These are phyloP conservation scores for Coemansia brasiliensis DNA, from an alignment of 192 early-diverging fungal species.

Conservation along the genomic window DNA sequence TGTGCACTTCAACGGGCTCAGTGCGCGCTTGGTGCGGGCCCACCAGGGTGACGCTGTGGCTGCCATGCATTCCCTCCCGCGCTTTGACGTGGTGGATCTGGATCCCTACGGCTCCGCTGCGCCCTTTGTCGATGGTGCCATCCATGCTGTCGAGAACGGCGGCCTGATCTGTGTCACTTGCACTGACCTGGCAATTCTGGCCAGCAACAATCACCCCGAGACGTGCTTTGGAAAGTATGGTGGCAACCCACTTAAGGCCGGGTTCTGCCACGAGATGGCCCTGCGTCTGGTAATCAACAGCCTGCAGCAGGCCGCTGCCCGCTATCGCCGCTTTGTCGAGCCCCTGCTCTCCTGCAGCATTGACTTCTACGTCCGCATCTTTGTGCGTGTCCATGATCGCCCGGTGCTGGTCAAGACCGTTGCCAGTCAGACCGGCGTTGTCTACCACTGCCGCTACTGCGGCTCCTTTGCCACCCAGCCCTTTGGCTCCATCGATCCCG, in stretches of 20 bases:
- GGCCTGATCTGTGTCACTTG: constrained; percentile 95
- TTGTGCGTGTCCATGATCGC: constrained; percentile 84
- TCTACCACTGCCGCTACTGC: constrained; percentile 88
- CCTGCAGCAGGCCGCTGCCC: constrained; percentile 78
- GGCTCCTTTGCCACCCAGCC: constrained; percentile 69
- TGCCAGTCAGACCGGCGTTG: constrained; percentile 76
- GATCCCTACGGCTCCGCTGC: constrained; percentile 97
- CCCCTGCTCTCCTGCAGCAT: constrained; percentile 93
- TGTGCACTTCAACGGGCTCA: constrained; percentile 77
- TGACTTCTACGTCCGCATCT: constrained; percentile 96
- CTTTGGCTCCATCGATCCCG: constrained; percentile 63
- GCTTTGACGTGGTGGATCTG: constrained; percentile 87
- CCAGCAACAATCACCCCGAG: constrained; percentile 85
- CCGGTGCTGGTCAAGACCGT: constrained; percentile 73
- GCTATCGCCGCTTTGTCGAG: constrained; percentile 81
- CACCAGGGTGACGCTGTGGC: constrained; percentile 83
- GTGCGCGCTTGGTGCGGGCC: constrained; percentile 69
- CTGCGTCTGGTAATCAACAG: constrained; percentile 86
- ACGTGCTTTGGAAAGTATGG: constrained; percentile 95
- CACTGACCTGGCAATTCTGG: constrained; percentile 94
- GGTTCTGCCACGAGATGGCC: constrained; percentile 94
- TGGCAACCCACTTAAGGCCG: constrained; percentile 81
- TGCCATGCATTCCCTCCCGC: constrained; percentile 68
- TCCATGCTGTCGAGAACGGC: constrained; percentile 90
- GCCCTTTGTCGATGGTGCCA: constrained; percentile 93